Percentiles rank a stretch among this genome's conserved stretches.
These are phyloP conservation scores for Endocarpon pusillum DNA, from an alignment of 495 filamentous ascomycete genomes.

Conservation along the genomic window DNA sequence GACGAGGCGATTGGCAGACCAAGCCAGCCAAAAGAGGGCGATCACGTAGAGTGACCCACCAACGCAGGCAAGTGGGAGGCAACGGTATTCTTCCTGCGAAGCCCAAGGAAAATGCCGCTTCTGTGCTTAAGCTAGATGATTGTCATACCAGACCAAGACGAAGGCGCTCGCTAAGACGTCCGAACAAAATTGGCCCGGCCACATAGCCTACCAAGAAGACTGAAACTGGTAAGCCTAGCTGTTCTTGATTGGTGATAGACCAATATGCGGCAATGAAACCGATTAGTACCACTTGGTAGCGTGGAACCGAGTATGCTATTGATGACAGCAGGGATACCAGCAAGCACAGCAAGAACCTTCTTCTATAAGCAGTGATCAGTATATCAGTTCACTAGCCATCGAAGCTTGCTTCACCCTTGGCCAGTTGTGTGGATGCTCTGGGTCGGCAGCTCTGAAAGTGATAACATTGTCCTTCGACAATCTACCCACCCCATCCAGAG, in stretches of 20 bases:
- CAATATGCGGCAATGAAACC: slow-evolving; percentile 40
- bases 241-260: slow-evolving; percentile 33
- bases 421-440: slow-evolving; percentile 41
- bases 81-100: slow-evolving; percentile 34
- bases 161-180: slow-evolving; percentile 43
- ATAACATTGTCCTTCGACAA: too few species aligned
- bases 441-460: slow-evolving; percentile 30
- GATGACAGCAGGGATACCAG: slow-evolving; percentile 44
- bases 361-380: slow-evolving; percentile 18
- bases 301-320: slow-evolving; percentile 61
- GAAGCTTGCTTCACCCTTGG: slow-evolving; percentile 15
- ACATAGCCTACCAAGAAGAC: slow-evolving; percentile 59
- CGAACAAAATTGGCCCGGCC: slow-evolving; percentile 47
- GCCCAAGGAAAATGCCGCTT: slow-evolving; percentile 10
- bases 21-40: slow-evolving; percentile 57
- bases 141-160: slow-evolving; percentile 13
- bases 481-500: too few species aligned
- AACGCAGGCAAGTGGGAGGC: slow-evolving; percentile 45
- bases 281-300: slow-evolving; percentile 45
- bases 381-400: background rate
- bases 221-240: slow-evolving; percentile 55
- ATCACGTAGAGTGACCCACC: slow-evolving; percentile 46
- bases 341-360: slow-evolving; percentile 38
- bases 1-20: slow-evolving; percentile 34
- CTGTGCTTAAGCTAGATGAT: slow-evolving; percentile 9